A percentile compares a stretch with the other conserved stretches of the same genome.
These are phyloP conservation scores for Aspergillus persii DNA, from an alignment of 2,329 filamentous ascomycete species.

Conservation along the genomic window DNA sequence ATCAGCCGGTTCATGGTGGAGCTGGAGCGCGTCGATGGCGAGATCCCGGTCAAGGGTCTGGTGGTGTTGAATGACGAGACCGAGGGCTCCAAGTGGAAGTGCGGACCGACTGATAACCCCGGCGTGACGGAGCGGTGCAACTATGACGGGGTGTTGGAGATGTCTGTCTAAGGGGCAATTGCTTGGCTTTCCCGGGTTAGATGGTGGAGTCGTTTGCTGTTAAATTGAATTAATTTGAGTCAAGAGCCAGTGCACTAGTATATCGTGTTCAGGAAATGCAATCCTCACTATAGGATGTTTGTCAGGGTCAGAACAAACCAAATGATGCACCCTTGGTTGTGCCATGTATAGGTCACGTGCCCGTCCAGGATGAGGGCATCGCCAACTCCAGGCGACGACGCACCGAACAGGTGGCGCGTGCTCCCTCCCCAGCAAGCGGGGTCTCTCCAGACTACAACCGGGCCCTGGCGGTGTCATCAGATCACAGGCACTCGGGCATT, in stretches of 20 bases:
- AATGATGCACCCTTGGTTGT: too few relatives aligned
- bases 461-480: not conserved
- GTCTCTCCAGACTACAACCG: not conserved
- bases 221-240: too few relatives aligned
- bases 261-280: too few relatives aligned
- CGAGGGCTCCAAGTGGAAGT: conserved; percentile 20
- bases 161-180: conserved; percentile 1
- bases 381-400: too few relatives aligned
- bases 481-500: not conserved
- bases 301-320: too few relatives aligned
- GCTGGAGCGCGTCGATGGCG: conserved; percentile 19
- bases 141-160: conserved; percentile 16
- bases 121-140: conserved; percentile 12
- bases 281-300: too few relatives aligned
- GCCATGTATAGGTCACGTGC: not conserved
- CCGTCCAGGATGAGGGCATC: too few relatives aligned
- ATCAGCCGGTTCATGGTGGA: conserved; percentile 21
- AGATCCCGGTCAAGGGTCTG: conserved; percentile 19
- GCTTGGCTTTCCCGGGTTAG: too few relatives aligned
- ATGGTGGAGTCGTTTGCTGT: too few relatives aligned
- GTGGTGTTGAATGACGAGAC: conserved; percentile 14
- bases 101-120: conserved; percentile 11
- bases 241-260: too few relatives aligned
- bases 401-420: not conserved
- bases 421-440: not conserved